These are phyloP conservation scores for Bruguiera gymnorhiza DNA, from an alignment of 345 rosid species.

Conservation along the genomic window DNA sequence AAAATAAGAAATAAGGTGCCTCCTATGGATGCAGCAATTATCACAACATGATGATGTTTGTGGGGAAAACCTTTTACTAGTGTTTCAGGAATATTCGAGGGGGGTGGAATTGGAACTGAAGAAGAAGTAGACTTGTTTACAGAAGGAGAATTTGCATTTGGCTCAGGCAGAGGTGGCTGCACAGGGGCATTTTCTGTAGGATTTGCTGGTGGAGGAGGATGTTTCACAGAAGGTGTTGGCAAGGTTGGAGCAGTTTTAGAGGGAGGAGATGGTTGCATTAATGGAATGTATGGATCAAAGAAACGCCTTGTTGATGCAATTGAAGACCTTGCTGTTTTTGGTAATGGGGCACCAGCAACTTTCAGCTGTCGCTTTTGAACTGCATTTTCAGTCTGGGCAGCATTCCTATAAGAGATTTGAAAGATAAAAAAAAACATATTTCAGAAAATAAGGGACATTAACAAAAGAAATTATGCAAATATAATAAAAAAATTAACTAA, in stretches of 20 bases:
- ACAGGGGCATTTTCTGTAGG: conserved; percentile 9
- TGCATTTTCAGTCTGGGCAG: conserved; percentile 19
- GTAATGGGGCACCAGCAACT: conserved; percentile 13
- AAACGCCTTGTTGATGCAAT: conserved; percentile 18
- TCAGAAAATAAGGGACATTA: background rate
- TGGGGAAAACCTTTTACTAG: conserved; percentile 12
- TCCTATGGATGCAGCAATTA: conserved; percentile 40
- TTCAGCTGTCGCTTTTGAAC: conserved; percentile 39
- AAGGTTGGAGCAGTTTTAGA: conserved; percentile 8
- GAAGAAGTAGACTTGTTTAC: background rate
- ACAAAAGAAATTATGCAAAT: background rate
- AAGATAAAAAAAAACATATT: background rate
- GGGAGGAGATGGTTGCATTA: conserved; percentile 34
- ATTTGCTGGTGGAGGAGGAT: background rate
- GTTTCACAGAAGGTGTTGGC: conserved; percentile 4
- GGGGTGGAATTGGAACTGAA: conserved; percentile 29
- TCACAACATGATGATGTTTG: conserved; percentile 23
- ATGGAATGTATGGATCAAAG: background rate
- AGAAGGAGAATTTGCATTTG: conserved; percentile 6
- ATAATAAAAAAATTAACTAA: background rate
- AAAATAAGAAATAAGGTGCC: conserved; percentile 32
- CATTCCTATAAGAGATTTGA: conserved; percentile 27
- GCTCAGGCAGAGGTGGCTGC: conserved; percentile 17
- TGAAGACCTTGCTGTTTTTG: conserved; percentile 14
- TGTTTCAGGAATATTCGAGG: background rate